A percentile compares a stretch with the other conserved stretches of the same genome.
phyloP scores from a whole-genome alignment of 768 basidiomycete species.

The Xanthoconium purpureum region DNA sequence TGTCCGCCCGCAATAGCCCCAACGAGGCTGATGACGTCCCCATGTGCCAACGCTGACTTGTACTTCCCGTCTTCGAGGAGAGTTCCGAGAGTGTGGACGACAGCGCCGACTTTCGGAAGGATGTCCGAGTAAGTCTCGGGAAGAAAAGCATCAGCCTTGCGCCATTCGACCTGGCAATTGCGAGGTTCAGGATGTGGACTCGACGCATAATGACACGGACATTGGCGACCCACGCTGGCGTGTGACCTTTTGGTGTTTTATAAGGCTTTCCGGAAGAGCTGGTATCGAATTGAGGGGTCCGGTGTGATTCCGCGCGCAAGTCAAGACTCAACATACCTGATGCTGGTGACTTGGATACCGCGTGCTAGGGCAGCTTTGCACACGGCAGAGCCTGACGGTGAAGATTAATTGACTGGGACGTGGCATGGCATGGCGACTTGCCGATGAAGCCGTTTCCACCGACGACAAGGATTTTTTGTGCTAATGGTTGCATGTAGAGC shows the following conservation, averaged over 20 bases:
- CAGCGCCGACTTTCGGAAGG: slow-evolving; percentile 63
- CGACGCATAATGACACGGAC: slow-evolving; percentile 37
- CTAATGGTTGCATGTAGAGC: slow-evolving; percentile 22
- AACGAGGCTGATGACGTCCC: slow-evolving; percentile 51
- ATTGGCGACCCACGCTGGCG: slow-evolving; percentile 80
- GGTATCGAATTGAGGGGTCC: not conserved
- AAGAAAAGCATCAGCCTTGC: slow-evolving; percentile 74
- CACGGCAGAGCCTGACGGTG: slow-evolving; percentile 77
- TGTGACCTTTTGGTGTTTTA: slow-evolving; percentile 84
- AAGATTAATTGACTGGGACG: slow-evolving; percentile 1
- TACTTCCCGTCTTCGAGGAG: slow-evolving; percentile 80
- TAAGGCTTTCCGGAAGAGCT: slow-evolving; percentile 89
- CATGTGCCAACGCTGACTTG: slow-evolving; percentile 66
- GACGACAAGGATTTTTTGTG: slow-evolving; percentile 78
- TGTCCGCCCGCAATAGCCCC: slow-evolving; percentile 45
- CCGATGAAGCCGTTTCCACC: slow-evolving; percentile 99
- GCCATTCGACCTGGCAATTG: slow-evolving; percentile 75
- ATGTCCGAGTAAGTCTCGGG: slow-evolving; percentile 71
- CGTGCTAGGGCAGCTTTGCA: slow-evolving; percentile 83
- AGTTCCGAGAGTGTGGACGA: slow-evolving; percentile 93
- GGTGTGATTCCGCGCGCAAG: not conserved
- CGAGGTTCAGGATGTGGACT: slow-evolving; percentile 5
- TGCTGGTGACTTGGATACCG: slow-evolving; percentile 84
- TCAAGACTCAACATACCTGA: slow-evolving; percentile 60
- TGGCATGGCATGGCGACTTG: slow-evolving; percentile 28